phyloP scores from a whole-genome alignment of 2,329 filamentous ascomycete genomes.

The Aspergillus sp. region DNA sequence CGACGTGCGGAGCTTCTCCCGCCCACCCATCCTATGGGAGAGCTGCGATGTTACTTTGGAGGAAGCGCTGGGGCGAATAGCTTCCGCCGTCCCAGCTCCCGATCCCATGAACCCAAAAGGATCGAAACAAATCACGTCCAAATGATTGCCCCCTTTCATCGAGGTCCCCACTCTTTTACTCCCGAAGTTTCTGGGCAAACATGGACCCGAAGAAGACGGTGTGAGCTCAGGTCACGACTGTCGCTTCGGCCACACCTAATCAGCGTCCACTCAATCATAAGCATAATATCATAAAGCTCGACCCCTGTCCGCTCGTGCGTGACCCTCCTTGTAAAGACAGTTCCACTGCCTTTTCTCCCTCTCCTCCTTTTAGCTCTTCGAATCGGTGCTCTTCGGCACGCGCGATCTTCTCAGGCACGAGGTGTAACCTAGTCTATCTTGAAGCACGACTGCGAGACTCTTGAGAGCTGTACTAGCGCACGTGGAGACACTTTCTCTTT shows the following conservation, averaged over 20 bases:
- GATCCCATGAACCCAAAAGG: neutral
- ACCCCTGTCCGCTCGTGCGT: neutral
- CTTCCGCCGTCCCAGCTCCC: neutral
- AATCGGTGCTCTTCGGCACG: constrained; percentile 13
- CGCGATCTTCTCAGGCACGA: constrained; percentile 11
- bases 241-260: constrained; percentile 1
- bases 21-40: neutral
- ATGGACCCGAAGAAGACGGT: constrained; percentile 1
- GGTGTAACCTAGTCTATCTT: neutral
- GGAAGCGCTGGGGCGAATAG: neutral
- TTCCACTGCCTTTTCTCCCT: neutral
- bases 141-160: constrained; percentile 2
- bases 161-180: constrained; percentile 2
- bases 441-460: neutral
- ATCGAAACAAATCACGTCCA: constrained; percentile 5
- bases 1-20: constrained; percentile 1
- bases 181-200: neutral
- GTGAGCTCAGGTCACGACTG: neutral
- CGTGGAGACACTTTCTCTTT: constrained; percentile 10
- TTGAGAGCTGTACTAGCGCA: neutral
- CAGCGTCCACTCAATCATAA: constrained; percentile 5
- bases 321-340: neutral
- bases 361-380: neutral
- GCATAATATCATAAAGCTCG: constrained; percentile 1
- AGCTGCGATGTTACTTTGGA: neutral